Percentiles rank a stretch among this genome's conserved stretches.
Conservation (phyloP, 2,329 filamentous ascomycete genomes). For the Aspergillus ochraceus region DNA sequence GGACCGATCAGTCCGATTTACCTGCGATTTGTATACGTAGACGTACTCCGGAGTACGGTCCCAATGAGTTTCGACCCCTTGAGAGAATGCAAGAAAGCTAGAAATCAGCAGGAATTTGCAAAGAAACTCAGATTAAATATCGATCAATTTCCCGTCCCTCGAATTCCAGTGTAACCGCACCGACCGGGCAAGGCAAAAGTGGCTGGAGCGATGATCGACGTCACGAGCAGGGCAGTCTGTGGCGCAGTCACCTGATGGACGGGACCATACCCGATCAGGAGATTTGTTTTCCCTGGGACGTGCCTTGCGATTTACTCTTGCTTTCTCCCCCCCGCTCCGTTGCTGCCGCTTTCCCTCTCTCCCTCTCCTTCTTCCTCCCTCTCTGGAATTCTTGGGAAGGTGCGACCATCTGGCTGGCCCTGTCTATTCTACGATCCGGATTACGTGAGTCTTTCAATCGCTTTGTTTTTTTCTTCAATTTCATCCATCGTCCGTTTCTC, state of each 20-base stretch:
- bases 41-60: no score
- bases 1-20: background rate
- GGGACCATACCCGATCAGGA: slow-evolving; percentile 36
- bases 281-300: slow-evolving; percentile 39
- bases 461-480: background rate
- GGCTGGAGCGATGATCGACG: slow-evolving; percentile 23
- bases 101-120: no score
- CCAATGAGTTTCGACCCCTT: no score
- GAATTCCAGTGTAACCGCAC: no score
- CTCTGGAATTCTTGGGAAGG: background rate
- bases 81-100: no score
- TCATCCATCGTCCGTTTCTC: background rate
- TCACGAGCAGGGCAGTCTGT: slow-evolving; percentile 14
- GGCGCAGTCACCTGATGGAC: slow-evolving; percentile 26
- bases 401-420: no score
- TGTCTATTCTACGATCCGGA: background rate
- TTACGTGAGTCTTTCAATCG: background rate
- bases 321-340: background rate
- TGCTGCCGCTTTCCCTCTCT: background rate
- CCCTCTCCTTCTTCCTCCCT: slow-evolving; percentile 7
- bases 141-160: no score
- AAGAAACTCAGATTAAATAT: no score
- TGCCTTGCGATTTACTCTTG: slow-evolving; percentile 18
- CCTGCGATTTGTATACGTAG: background rate
- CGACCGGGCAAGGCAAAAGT: background rate